These are phyloP conservation scores for Volvox reticuliferus DNA, from an alignment of 139 green algal genomes.

Conservation along the genomic window DNA sequence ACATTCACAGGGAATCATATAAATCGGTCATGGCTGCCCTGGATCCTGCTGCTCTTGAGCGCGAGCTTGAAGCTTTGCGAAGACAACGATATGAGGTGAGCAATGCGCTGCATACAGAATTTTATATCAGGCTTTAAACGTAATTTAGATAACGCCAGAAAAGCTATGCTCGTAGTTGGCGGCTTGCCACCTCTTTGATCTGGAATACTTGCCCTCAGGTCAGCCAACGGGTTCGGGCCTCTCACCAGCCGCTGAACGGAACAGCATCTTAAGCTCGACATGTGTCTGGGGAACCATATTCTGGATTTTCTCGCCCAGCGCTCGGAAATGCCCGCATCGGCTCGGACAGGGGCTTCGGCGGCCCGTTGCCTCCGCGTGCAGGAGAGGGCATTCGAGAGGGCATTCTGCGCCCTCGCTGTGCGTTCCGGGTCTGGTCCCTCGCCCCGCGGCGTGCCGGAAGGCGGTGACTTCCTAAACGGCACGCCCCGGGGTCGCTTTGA, in stretches of 20 bases:
- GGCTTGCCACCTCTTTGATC: neutral
- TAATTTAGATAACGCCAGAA: no score
- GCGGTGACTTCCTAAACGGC: neutral
- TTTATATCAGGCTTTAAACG: no score
- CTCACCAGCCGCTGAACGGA: neutral
- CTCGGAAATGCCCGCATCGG: neutral
- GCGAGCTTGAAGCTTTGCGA: constrained; percentile 6
- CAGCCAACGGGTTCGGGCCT: constrained; percentile 33
- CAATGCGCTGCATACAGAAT: neutral
- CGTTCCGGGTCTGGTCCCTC: neutral
- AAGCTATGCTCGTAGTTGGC: no score
- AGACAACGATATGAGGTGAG: constrained; percentile 39
- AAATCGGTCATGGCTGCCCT: neutral
- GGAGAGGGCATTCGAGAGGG: neutral
- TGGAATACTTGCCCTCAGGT: neutral
- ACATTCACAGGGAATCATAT: neutral
- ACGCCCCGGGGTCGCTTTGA: constrained; percentile 1
- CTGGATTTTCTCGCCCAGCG: neutral
- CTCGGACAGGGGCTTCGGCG: neutral
- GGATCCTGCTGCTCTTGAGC: constrained; percentile 6
- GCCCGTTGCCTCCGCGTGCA: neutral
- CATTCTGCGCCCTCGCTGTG: neutral
- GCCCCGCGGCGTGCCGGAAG: neutral
- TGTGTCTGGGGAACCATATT: neutral
- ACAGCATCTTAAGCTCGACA: neutral